A percentile compares a stretch with the other conserved stretches of the same genome.
Conservation (phyloP, 116 monocot genomes). For the Trichopus zeylanicus region DNA sequence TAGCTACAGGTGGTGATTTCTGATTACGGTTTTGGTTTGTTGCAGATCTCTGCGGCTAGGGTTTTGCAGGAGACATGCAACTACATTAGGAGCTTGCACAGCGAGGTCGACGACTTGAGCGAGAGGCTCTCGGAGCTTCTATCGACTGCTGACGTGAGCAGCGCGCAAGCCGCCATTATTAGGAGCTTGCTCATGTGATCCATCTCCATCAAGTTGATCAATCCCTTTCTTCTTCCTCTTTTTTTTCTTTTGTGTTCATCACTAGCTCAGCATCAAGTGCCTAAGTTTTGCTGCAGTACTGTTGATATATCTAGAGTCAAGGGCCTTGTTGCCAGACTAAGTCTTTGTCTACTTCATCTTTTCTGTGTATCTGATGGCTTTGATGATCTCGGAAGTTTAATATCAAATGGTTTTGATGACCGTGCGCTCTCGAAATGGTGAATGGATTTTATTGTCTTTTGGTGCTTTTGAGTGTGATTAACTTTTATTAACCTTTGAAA, state of each 20-base stretch:
- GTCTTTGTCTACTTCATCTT: no score
- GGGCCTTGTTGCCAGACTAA: no score
- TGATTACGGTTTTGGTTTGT: constrained; percentile 2
- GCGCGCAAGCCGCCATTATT: constrained; percentile 79
- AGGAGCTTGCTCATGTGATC: constrained; percentile 60
- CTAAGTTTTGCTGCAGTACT: no score
- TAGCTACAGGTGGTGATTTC: no score
- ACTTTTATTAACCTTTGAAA: not conserved
- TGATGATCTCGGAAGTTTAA: not conserved
- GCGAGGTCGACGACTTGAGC: constrained; percentile 82
- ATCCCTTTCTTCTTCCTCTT: not conserved
- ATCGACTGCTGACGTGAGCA: constrained; percentile 45
- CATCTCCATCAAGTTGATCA: not conserved
- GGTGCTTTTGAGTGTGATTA: not conserved
- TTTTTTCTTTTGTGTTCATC: not conserved
- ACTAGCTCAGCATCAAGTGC: no score
- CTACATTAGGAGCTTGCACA: constrained; percentile 82
- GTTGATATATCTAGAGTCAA: no score
- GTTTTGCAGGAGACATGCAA: constrained; percentile 93
- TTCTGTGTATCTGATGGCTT: no score
- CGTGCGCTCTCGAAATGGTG: not conserved
- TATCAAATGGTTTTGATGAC: constrained; percentile 1
- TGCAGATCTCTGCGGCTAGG: constrained; percentile 56
- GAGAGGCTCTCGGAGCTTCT: constrained; percentile 74
- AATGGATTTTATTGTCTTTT: not conserved